phyloP scores from a whole-genome alignment of 805 yeast species.

The Candida nemodendra region DNA sequence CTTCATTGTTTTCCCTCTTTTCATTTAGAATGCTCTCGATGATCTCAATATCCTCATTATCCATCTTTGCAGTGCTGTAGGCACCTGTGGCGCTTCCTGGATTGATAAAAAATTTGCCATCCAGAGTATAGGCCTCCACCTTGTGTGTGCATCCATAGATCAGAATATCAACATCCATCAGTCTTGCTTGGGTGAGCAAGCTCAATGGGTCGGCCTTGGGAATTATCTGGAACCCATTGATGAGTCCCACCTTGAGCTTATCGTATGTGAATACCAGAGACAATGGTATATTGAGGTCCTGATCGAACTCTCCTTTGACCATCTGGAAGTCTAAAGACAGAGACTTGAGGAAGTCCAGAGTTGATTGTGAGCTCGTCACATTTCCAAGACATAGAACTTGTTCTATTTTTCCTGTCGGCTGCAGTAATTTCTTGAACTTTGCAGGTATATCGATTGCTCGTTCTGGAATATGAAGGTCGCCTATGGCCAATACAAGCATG shows the following conservation, averaged over 20 bases:
- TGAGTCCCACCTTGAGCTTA: conserved; percentile 73
- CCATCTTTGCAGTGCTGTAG: conserved; percentile 61
- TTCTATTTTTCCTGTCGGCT: conserved; percentile 76
- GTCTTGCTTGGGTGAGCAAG: conserved; percentile 77
- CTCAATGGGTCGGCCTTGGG: conserved; percentile 89
- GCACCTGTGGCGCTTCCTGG: conserved; percentile 99
- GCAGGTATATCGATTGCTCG: conserved; percentile 63
- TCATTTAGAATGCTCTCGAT: conserved; percentile 33
- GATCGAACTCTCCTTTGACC: conserved; percentile 84
- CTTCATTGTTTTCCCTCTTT: conserved; percentile 12
- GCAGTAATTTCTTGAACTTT: conserved; percentile 70
- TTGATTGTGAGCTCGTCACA: conserved; percentile 62
- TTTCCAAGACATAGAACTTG: conserved; percentile 88
- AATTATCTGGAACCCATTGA: conserved; percentile 79
- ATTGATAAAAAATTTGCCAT: conserved; percentile 89
- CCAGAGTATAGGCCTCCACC: conserved; percentile 90
- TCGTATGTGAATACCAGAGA: conserved; percentile 67
- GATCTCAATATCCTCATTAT: conserved; percentile 46
- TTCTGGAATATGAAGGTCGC: conserved; percentile 89
- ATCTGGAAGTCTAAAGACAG: conserved; percentile 71
- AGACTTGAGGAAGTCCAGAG: conserved; percentile 60
- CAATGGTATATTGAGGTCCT: conserved; percentile 51
- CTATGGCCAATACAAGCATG: conserved; percentile 78
- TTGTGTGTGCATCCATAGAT: conserved; percentile 92
- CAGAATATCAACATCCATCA: conserved; percentile 86